Conservation (phyloP, 805 yeast species). For the Jamesozyma hellenica region DNA sequence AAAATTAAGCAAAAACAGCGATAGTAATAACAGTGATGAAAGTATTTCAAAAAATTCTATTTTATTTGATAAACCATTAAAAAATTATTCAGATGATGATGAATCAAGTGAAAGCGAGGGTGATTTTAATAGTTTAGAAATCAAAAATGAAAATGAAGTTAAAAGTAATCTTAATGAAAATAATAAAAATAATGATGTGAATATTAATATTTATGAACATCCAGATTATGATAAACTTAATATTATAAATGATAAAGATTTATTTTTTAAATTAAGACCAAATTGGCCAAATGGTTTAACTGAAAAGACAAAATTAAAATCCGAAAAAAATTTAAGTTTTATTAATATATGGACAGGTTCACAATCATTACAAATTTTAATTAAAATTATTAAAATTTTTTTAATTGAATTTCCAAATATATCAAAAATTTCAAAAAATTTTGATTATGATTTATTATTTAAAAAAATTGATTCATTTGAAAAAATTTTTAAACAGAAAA, state of each 20-base stretch:
- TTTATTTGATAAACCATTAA: constrained; percentile 3
- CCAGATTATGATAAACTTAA: constrained; percentile 15
- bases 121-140: background rate
- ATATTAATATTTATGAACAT: constrained; percentile 17
- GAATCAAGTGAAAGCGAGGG: constrained; percentile 1
- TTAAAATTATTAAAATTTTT: constrained; percentile 13
- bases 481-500: constrained; percentile 6
- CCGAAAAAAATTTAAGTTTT: constrained; percentile 8
- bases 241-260: constrained; percentile 10
- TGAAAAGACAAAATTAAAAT: constrained; percentile 16
- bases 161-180: background rate
- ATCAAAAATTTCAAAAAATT: constrained; percentile 14
- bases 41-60: background rate
- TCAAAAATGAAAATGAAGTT: background rate
- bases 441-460: constrained; percentile 14
- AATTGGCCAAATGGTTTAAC: constrained; percentile 25
- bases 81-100: constrained; percentile 3
- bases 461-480: constrained; percentile 14
- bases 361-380: constrained; percentile 13
- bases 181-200: constrained; percentile 8
- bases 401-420: constrained; percentile 20
- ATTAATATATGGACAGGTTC: constrained; percentile 21
- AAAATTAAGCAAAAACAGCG: background rate
- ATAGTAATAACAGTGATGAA: background rate
- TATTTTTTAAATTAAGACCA: constrained; percentile 16